Conservation (phyloP, 2,329 filamentous ascomycete genomes). For the Aureobasidium zeae region DNA sequence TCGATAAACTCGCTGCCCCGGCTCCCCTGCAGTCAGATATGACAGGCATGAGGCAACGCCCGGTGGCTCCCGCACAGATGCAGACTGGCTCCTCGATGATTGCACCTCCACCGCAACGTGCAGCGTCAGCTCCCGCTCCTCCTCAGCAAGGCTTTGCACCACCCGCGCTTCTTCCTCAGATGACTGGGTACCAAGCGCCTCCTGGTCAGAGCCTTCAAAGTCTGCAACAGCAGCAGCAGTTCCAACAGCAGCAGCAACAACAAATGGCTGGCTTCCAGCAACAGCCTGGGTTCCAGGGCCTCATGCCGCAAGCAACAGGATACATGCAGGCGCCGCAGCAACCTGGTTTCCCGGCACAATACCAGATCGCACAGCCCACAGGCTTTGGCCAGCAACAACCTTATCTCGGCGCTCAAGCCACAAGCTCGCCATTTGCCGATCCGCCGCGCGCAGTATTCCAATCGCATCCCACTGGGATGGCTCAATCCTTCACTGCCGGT, state of each 20-base stretch:
- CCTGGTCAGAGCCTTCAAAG: conserved; percentile 70
- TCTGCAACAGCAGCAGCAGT: conserved; percentile 38
- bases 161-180: conserved; percentile 70
- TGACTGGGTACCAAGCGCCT: conserved; percentile 60
- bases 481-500: conserved; percentile 21
- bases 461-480: conserved; percentile 33
- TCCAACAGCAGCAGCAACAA: conserved; percentile 25
- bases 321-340: conserved; percentile 38
- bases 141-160: conserved; percentile 54
- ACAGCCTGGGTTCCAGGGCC: conserved; percentile 28
- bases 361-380: conserved; percentile 28
- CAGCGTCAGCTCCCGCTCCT: conserved; percentile 76
- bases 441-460: conserved; percentile 40
- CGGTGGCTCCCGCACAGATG: conserved; percentile 19
- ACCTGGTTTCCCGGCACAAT: conserved; percentile 20
- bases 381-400: conserved; percentile 40
- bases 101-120: conserved; percentile 67
- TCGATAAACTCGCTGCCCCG: conserved; percentile 39
- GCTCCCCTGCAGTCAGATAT: conserved; percentile 27
- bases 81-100: conserved; percentile 49
- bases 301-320: conserved; percentile 34
- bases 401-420: conserved; percentile 39
- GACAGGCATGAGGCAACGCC: conserved; percentile 25
- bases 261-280: conserved; percentile 34
- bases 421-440: conserved; percentile 46